phyloP scores from a whole-genome alignment of 2,329 filamentous ascomycete species.

The Colletotrichum liriopes region DNA sequence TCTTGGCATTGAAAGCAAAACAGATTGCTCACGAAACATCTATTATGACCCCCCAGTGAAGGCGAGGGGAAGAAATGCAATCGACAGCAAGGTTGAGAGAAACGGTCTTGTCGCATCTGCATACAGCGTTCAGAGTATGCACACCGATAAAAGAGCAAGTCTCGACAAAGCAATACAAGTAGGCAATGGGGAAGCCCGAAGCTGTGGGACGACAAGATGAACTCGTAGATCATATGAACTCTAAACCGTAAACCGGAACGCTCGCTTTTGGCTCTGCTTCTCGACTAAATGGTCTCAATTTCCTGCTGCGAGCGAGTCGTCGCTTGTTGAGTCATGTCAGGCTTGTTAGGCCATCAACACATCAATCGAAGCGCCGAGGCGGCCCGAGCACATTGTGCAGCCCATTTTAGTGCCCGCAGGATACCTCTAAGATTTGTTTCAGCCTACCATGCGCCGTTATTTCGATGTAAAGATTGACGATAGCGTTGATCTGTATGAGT shows the following conservation, averaged over 20 bases:
- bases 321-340: slow-evolving; percentile 24
- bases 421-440: slow-evolving; percentile 1
- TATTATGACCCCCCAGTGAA: slow-evolving; percentile 1
- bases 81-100: slow-evolving; percentile 10
- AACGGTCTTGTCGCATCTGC: neutral
- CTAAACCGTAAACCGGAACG: slow-evolving; percentile 1
- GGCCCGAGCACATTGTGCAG: slow-evolving; percentile 16
- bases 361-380: slow-evolving; percentile 9
- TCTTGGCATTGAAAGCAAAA: slow-evolving; percentile 30
- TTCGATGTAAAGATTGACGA: neutral
- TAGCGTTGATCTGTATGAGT: neutral
- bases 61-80: neutral
- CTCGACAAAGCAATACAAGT: neutral
- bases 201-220: slow-evolving; percentile 26
- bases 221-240: slow-evolving; percentile 26
- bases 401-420: neutral
- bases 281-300: slow-evolving; percentile 13
- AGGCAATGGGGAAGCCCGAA: neutral
- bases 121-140: too few species aligned
- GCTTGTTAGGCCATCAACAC: slow-evolving; percentile 5
- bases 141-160: too few species aligned
- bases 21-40: slow-evolving; percentile 34
- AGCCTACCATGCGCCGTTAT: neutral
- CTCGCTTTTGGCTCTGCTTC: slow-evolving; percentile 28
- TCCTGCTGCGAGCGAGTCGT: slow-evolving; percentile 13